Conservation (phyloP, 1,284 basidiomycete genomes). For the Coriolopsis trogii region DNA sequence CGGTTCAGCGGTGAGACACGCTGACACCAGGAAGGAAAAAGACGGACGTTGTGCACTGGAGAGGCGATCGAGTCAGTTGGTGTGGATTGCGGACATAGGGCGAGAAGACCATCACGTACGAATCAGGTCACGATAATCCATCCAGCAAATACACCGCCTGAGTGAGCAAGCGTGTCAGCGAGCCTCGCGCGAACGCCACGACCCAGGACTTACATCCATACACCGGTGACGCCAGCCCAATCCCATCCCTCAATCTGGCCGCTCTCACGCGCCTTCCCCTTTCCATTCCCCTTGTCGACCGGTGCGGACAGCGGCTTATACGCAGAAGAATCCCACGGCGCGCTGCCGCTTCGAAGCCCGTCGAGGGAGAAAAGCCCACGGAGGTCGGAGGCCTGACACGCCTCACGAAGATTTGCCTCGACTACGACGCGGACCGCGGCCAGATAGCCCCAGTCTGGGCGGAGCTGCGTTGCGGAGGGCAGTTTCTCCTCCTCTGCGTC, state of each 20-base stretch:
- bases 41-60: constrained; percentile 36
- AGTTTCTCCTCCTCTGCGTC: not conserved
- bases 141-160: constrained; percentile 54
- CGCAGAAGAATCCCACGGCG: constrained; percentile 32
- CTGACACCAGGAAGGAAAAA: constrained; percentile 20
- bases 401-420: constrained; percentile 26
- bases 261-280: constrained; percentile 7
- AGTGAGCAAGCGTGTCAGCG: not conserved
- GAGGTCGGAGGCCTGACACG: constrained; percentile 26
- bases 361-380: constrained; percentile 43
- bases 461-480: constrained; percentile 22
- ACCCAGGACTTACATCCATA: constrained; percentile 45
- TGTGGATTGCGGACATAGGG: not conserved
- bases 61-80: not conserved
- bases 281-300: constrained; percentile 11
- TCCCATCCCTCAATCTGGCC: constrained; percentile 49
- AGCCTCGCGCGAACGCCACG: not conserved
- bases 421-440: constrained; percentile 31
- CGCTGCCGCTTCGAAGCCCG: constrained; percentile 47
- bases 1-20: not conserved
- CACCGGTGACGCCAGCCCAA: constrained; percentile 59
- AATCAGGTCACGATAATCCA: constrained; percentile 57
- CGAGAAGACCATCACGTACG: constrained; percentile 36
- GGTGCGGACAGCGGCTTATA: constrained; percentile 1
- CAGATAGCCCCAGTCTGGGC: constrained; percentile 33